Percentiles rank a stretch among this genome's conserved stretches.
These are phyloP conservation scores for Candida sonorensis DNA, from an alignment of 805 yeast species.

Conservation along the genomic window DNA sequence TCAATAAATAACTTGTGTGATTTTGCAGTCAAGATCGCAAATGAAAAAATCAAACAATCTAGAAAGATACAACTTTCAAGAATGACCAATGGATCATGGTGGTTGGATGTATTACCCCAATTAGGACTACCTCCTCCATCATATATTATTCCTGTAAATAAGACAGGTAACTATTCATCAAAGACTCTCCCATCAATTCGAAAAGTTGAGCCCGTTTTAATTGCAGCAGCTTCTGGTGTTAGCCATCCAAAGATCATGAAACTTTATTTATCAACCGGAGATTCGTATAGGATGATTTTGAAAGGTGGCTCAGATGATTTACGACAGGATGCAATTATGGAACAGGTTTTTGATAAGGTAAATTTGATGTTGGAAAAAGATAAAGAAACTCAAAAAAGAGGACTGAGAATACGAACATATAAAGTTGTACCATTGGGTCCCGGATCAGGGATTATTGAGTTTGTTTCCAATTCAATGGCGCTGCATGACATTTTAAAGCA, in stretches of 20 bases:
- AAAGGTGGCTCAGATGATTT: constrained; percentile 90
- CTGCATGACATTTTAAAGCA: constrained; percentile 61
- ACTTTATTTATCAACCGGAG: constrained; percentile 52
- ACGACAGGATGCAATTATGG: constrained; percentile 96
- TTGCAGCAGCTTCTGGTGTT: constrained; percentile 74
- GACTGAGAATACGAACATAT: constrained; percentile 69
- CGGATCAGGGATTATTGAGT: constrained; percentile 81
- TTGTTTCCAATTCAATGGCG: constrained; percentile 71
- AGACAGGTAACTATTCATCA: no score
- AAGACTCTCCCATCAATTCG: no score
- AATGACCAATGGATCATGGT: constrained; percentile 43
- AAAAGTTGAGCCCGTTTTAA: constrained; percentile 37
- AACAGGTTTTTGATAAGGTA: constrained; percentile 88
- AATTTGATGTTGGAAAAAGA: constrained; percentile 55
- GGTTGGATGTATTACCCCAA: constrained; percentile 45
- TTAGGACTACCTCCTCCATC: constrained; percentile 65
- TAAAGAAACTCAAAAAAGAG: constrained; percentile 48
- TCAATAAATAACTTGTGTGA: constrained; percentile 48
- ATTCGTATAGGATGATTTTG: constrained; percentile 49
- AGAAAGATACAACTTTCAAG: constrained; percentile 27
- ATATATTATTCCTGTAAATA: constrained; percentile 33
- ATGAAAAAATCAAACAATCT: constrained; percentile 32
- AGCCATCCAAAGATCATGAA: constrained; percentile 79
- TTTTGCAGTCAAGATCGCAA: constrained; percentile 45
- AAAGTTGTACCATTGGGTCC: constrained; percentile 89